Conservation (phyloP, 805 yeast genomes). For the Schwanniomyces yamadae region DNA sequence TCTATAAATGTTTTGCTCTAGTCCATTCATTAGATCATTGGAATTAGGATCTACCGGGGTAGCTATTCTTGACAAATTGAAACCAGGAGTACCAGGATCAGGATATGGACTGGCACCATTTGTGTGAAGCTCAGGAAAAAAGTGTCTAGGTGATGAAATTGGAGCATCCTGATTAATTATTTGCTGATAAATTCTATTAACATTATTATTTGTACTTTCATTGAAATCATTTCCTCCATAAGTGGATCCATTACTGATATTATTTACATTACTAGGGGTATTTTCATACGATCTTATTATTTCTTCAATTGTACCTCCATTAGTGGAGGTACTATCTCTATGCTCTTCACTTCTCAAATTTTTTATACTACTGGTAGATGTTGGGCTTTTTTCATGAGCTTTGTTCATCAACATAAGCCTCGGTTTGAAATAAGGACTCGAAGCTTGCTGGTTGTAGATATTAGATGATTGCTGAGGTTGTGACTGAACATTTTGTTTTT, state of each 20-base stretch:
- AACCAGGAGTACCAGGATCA: constrained; percentile 6
- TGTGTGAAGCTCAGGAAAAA: constrained; percentile 29
- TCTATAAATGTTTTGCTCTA: constrained; percentile 47
- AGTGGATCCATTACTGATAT: constrained; percentile 7
- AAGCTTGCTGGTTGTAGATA: constrained; percentile 8
- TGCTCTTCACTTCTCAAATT: constrained; percentile 2
- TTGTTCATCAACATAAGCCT: constrained; percentile 42
- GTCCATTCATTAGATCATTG: constrained; percentile 29
- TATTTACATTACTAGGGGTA: constrained; percentile 10
- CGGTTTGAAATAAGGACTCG: constrained; percentile 28
- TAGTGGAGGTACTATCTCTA: constrained; percentile 8
- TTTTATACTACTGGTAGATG: constrained; percentile 5
- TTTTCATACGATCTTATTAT: constrained; percentile 27
- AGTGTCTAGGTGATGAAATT: constrained; percentile 30
- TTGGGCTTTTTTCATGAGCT: constrained; percentile 26
- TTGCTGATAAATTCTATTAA: constrained; percentile 32
- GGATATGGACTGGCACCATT: constrained; percentile 7
- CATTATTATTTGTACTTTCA: constrained; percentile 13
- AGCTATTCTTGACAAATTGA: constrained; percentile 3
- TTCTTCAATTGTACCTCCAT: constrained; percentile 24
- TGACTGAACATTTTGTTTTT: constrained; percentile 4
- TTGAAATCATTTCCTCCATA: neutral
- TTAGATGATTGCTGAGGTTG: constrained; percentile 5
- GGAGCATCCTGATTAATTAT: constrained; percentile 23
- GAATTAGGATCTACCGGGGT: constrained; percentile 5